Evolutionary conservation across 805 yeast species (phyloP).

Genomic region (Candida sphagnicola): DNA sequence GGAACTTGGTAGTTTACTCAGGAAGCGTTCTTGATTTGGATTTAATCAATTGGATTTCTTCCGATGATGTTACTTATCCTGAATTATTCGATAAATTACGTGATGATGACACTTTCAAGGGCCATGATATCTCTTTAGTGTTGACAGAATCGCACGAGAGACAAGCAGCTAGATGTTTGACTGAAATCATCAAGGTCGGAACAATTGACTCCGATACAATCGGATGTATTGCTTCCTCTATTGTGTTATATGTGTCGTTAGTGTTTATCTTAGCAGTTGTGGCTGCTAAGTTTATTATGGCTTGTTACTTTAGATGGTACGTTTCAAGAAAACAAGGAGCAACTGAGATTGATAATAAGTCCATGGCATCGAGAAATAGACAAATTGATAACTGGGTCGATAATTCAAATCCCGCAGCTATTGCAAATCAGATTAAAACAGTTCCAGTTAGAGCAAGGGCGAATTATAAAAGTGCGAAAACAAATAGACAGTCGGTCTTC

Average conservation of each 20-base stretch:
- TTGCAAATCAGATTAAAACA: constrained; percentile 48
- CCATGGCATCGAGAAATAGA: constrained; percentile 59
- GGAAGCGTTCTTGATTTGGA: constrained; percentile 85
- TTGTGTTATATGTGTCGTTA: constrained; percentile 77
- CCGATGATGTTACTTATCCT: constrained; percentile 70
- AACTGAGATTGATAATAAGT: constrained; percentile 50
- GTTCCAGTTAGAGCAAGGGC: constrained; percentile 54
- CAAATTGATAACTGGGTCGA: constrained; percentile 86
- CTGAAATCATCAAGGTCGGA: constrained; percentile 87
- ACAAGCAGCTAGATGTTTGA: constrained; percentile 72
- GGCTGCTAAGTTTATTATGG: constrained; percentile 70
- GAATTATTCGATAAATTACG: constrained; percentile 60
- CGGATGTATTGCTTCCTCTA: constrained; percentile 89
- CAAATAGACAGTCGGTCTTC: constrained; percentile 41
- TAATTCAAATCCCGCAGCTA: constrained; percentile 37
- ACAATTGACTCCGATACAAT: constrained; percentile 82
- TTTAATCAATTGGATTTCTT: constrained; percentile 70
- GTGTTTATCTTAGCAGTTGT: constrained; percentile 83
- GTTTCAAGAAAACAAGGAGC: constrained; percentile 78
- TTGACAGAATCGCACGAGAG: constrained; percentile 65
- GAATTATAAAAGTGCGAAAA: constrained; percentile 32
- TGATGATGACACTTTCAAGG: constrained; percentile 52
- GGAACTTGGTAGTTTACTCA: constrained; percentile 82
- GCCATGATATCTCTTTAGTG: constrained; percentile 77
- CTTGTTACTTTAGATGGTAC: constrained; percentile 86